phyloP scores from a whole-genome alignment of 768 basidiomycete genomes.

The Gymnopilus junonius region DNA sequence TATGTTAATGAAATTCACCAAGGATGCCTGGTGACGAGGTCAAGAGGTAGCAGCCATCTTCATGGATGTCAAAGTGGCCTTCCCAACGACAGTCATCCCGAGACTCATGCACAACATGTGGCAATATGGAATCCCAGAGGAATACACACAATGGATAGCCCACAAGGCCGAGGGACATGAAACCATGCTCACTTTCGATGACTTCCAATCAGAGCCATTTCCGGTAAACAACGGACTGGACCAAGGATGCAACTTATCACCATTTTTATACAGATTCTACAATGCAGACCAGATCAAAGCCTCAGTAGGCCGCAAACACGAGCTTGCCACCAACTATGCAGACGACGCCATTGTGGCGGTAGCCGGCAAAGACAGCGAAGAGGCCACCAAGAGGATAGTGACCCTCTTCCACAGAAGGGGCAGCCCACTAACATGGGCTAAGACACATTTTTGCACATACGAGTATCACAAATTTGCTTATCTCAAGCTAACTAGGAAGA shows the following conservation, averaged over 20 bases:
- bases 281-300: constrained; percentile 4
- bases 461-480: constrained; percentile 8
- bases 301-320: neutral
- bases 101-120: constrained; percentile 36
- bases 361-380: neutral
- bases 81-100: constrained; percentile 39
- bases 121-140: constrained; percentile 26
- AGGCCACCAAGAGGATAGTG: neutral
- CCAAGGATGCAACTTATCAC: constrained; percentile 31
- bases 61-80: constrained; percentile 49
- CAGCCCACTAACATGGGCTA: constrained; percentile 7
- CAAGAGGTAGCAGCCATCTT: constrained; percentile 40
- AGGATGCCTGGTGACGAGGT: constrained; percentile 38
- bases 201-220: constrained; percentile 19
- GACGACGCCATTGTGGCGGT: constrained; percentile 9
- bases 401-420: neutral
- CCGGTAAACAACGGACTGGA: constrained; percentile 23
- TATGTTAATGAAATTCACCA: constrained; percentile 35
- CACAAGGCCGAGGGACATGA: constrained; percentile 17
- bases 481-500: neutral
- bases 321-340: constrained; percentile 5
- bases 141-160: constrained; percentile 22
- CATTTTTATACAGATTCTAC: constrained; percentile 20
- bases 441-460: constrained; percentile 1
- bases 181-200: constrained; percentile 21